phyloP scores from a whole-genome alignment of 2,329 filamentous ascomycete genomes.

The Trichoderma aggressivum region DNA sequence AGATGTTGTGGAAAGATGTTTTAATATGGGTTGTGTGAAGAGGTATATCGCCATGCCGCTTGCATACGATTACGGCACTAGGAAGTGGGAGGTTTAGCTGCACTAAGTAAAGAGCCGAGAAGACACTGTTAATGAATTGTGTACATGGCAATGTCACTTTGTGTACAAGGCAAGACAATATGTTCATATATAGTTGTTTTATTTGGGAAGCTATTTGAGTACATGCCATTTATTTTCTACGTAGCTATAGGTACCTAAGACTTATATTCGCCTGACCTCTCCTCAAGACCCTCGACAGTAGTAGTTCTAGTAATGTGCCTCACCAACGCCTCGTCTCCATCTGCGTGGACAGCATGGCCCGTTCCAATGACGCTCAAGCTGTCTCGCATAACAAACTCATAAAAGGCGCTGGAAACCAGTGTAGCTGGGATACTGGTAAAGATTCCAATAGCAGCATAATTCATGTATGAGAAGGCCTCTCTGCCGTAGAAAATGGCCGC shows the following conservation, averaged over 20 bases:
- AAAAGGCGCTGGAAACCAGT: conserved; percentile 51
- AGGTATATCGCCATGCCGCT: not conserved
- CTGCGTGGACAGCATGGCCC: conserved; percentile 39
- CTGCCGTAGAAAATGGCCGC: conserved; percentile 50
- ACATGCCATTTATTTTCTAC: not conserved
- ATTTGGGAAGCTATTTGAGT: not conserved
- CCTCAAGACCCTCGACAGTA: conserved; percentile 5
- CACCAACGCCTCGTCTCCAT: conserved; percentile 23
- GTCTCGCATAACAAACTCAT: conserved; percentile 54
- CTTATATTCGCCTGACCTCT: not conserved
- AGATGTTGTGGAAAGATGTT: not conserved
- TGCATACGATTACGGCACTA: not conserved
- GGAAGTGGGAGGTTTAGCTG: not conserved
- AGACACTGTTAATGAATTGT: not conserved
- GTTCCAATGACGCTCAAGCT: conserved; percentile 48
- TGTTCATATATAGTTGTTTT: not conserved
- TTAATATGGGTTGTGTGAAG: not conserved
- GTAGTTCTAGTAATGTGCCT: conserved; percentile 20
- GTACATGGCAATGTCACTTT: not conserved
- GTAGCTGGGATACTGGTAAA: conserved; percentile 57
- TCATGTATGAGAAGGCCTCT: conserved; percentile 27
- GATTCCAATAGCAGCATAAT: conserved; percentile 51
- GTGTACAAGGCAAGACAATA: not conserved
- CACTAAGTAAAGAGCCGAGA: not conserved
- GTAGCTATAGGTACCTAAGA: not conserved